Evolutionary conservation across 345 rosid species (phyloP), one percentile per base, ranked within the genome.

Genomic region (Hypericum perforatum): DNA sequence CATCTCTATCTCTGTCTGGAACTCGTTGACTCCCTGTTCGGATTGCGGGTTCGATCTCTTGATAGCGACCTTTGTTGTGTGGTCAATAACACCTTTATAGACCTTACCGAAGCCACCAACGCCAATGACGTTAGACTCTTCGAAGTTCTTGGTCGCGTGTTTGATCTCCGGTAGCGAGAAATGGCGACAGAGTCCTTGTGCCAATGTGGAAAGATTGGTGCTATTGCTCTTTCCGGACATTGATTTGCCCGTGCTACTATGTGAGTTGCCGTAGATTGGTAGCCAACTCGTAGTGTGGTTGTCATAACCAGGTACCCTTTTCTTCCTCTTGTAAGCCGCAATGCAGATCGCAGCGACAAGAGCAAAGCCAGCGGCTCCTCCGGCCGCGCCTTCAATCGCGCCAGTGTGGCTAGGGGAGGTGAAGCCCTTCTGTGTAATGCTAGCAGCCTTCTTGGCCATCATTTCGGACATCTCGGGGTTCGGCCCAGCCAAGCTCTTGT

Each of bases 81-180:
- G 72, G 29, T 92, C 95, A 38, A 85, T 59, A 0, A 74, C 71
- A 12, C 95, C 95, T 66, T 78, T 81, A 37, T 88, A 83, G 51
- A 92, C 98, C 69, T 88, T 92, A 37, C 96, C 94, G 10, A 88
- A 88, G 4, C 96, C 98, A 58, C 98, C 96, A 7, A 88, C 84
- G 11, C 90, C 96, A 9, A 88, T 77, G 8, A 82, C 86, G 15
- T 81, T 50, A 0, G 81, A 76, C 12, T 85, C 96, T 6, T 79
- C 76, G 16, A 88, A 83, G 69, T 76, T 75, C 55, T 76, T 76
- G 0, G 90, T 83, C 5, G 84, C 88, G 0, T 71, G 71, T 71
- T 66, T 80, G 6, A 92, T 83, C 73, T 87, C 89, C 0, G 70
- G 10, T 7, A 80, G 54, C 0, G 86, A 65, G 75, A 92, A 92